Percentiles rank a stretch among this genome's conserved stretches.
Evolutionary conservation across 208 protist genomes (phyloP).

Genomic region (Herpetomonas tarakana): DNA sequence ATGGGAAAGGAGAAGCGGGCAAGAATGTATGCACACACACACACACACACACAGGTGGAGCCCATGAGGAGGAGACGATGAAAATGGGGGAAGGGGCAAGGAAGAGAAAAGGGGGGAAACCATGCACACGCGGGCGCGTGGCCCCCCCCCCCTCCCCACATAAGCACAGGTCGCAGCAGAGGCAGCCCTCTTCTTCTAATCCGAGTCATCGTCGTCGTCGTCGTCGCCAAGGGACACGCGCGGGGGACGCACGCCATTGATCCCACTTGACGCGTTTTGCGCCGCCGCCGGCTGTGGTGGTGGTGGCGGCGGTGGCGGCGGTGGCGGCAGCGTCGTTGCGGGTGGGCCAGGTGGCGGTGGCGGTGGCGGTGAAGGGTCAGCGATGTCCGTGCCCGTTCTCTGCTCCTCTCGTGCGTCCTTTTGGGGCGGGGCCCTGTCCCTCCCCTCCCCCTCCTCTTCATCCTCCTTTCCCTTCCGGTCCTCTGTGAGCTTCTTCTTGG

Average conservation of each 20-base stretch:
- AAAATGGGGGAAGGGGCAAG: no score
- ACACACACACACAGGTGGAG: no score
- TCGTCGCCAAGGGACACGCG: not conserved
- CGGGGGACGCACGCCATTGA: not conserved
- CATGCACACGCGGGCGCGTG: no score
- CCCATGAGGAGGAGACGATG: no score
- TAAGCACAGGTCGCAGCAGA: not conserved
- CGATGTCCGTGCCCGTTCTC: not conserved
- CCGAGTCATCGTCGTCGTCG: constrained; percentile 1
- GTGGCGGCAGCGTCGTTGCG: not conserved
- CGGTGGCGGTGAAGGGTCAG: not conserved
- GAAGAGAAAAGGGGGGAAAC: no score
- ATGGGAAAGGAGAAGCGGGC: no score
- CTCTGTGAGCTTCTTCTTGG: constrained; percentile 19
- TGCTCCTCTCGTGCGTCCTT: not conserved
- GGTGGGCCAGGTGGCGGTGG: not conserved
- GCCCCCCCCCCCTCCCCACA: no score
- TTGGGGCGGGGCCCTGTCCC: not conserved
- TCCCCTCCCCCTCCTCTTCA: not conserved
- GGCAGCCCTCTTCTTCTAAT: constrained; percentile 2
- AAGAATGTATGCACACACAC: no score
- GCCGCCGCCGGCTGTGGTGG: no score
- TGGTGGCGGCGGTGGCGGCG: no score
- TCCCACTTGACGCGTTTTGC: no score
- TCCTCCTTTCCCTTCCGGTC: constrained; percentile 1